A percentile compares a stretch with the other conserved stretches of the same genome.
Evolutionary conservation across 768 basidiomycete genomes (phyloP).

Genomic region (Amanita inopinata): DNA sequence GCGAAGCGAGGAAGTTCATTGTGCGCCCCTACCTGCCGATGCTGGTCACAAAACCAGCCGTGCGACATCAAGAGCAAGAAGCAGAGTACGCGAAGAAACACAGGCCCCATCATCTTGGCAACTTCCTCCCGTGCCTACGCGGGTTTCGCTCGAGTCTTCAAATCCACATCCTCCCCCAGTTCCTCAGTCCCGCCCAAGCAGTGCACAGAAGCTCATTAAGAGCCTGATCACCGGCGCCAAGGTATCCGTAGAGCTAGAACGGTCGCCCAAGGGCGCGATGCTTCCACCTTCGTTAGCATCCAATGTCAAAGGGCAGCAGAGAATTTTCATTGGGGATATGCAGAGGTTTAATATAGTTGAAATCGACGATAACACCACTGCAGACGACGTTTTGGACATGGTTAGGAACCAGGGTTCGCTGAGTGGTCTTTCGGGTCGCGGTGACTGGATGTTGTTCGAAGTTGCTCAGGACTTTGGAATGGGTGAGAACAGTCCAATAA

Average conservation of each 20-base stretch:
- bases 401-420: conserved; percentile 61
- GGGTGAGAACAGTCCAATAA: conserved; percentile 60
- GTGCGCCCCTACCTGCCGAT: conserved; percentile 21
- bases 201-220: conserved; percentile 4
- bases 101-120: conserved; percentile 7
- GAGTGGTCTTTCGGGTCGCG: conserved; percentile 43
- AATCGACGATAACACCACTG: conserved; percentile 54
- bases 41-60: background rate
- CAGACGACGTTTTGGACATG: conserved; percentile 61
- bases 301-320: conserved; percentile 41
- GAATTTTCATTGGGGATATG: conserved; percentile 69
- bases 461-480: conserved; percentile 86
- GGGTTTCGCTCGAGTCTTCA: background rate
- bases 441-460: conserved; percentile 86
- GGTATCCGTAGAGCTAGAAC: conserved; percentile 18
- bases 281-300: conserved; percentile 16
- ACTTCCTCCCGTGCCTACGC: background rate
- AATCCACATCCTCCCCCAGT: background rate
- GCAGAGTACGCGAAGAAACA: conserved; percentile 3
- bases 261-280: conserved; percentile 13
- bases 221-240: background rate
- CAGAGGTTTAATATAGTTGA: conserved; percentile 71
- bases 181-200: background rate
- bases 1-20: conserved; percentile 21
- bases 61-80: conserved; percentile 4